Evolutionary conservation across 2,329 filamentous ascomycete genomes (phyloP).

Genomic region (Triangularia verruculosa): DNA sequence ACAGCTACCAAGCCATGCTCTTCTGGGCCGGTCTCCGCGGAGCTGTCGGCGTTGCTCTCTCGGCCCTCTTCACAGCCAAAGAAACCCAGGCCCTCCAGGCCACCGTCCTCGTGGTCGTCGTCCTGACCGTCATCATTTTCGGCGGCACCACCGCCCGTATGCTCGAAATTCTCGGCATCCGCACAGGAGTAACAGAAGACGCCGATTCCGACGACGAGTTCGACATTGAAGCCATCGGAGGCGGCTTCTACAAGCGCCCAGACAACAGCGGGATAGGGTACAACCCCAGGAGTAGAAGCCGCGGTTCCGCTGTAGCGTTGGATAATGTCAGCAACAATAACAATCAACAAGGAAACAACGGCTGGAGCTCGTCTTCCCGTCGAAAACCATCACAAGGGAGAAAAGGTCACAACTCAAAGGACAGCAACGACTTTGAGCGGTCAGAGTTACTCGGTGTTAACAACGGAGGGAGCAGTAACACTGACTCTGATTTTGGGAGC

Average conservation of each 20-base stretch:
- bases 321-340: slow-evolving; percentile 45
- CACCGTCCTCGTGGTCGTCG: slow-evolving; percentile 95
- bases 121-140: slow-evolving; percentile 97
- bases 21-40: slow-evolving; percentile 97
- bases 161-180: slow-evolving; percentile 95
- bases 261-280: slow-evolving; percentile 71
- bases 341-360: slow-evolving; percentile 28
- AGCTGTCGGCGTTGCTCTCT: slow-evolving; percentile 91
- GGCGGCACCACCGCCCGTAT: slow-evolving; percentile 95
- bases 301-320: slow-evolving; percentile 57
- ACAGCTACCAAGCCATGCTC: slow-evolving; percentile 98
- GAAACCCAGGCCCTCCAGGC: slow-evolving; percentile 82
- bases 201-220: slow-evolving; percentile 98
- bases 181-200: slow-evolving; percentile 93
- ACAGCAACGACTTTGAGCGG: slow-evolving; percentile 50
- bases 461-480: slow-evolving; percentile 42
- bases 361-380: slow-evolving; percentile 53
- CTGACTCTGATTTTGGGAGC: slow-evolving; percentile 59
- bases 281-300: slow-evolving; percentile 56
- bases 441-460: slow-evolving; percentile 53
- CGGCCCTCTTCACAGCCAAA: slow-evolving; percentile 78
- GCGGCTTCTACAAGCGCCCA: slow-evolving; percentile 77
- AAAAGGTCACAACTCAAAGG: slow-evolving; percentile 44
- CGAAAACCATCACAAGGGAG: slow-evolving; percentile 50
- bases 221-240: slow-evolving; percentile 78